These are phyloP conservation scores for Tricholoma sp. DNA, from an alignment of 768 basidiomycete genomes.

Conservation along the genomic window DNA sequence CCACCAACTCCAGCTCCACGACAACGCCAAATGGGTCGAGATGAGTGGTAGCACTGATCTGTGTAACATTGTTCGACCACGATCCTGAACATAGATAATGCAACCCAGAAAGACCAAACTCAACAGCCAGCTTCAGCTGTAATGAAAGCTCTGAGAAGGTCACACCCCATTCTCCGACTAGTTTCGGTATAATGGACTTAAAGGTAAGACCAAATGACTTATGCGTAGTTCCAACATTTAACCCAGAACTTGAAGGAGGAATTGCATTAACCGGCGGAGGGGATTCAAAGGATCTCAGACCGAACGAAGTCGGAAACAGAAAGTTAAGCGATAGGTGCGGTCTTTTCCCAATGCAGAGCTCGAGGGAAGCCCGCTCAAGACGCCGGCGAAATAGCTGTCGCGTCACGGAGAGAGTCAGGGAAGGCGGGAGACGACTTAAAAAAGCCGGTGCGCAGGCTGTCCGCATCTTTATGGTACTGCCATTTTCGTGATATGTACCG, in stretches of 20 bases:
- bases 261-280: conserved; percentile 10
- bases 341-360: conserved; percentile 27
- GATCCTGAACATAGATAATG: conserved; percentile 38
- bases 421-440: conserved; percentile 28
- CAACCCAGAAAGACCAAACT: conserved; percentile 42
- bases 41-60: conserved; percentile 40
- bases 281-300: conserved; percentile 17
- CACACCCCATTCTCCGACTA: conserved; percentile 48
- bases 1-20: conserved; percentile 52
- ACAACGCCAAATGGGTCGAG: conserved; percentile 44
- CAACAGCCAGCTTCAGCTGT: conserved; percentile 43
- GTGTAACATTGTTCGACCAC: conserved; percentile 43
- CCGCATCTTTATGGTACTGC: conserved; percentile 39
- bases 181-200: conserved; percentile 38
- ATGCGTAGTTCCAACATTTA: conserved; percentile 40
- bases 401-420: conserved; percentile 37
- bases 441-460: conserved; percentile 29
- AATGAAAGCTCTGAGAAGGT: conserved; percentile 52
- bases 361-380: conserved; percentile 41
- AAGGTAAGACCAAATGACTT: conserved; percentile 48
- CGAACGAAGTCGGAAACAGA: conserved; percentile 37
- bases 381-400: conserved; percentile 49
- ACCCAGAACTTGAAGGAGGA: conserved; percentile 46
- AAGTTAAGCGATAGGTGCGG: conserved; percentile 38
- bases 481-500: conserved; percentile 43